phyloP scores from a whole-genome alignment of 129 eudicot species.

The Gnaphalium uliginosum region DNA sequence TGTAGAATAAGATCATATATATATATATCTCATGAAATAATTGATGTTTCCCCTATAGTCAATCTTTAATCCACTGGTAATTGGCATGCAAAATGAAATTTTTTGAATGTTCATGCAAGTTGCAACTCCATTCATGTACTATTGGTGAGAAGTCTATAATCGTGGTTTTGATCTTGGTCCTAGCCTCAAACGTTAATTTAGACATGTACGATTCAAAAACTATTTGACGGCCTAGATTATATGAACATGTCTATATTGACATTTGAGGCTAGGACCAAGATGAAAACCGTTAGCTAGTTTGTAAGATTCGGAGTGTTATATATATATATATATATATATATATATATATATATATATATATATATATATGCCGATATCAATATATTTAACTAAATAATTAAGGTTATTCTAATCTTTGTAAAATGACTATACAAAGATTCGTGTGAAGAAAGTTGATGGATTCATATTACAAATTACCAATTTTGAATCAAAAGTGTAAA shows the following conservation, averaged over 20 bases:
- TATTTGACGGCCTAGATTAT: too few species aligned
- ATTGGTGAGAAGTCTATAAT: too few species aligned
- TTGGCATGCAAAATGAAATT: neutral
- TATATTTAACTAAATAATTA: neutral
- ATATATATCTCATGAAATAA: neutral
- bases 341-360: too few species aligned
- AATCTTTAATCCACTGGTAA: neutral
- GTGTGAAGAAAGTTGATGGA: neutral
- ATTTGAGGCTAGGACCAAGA: neutral
- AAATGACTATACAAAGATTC: neutral
- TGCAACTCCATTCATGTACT: neutral
- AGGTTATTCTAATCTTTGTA: neutral
- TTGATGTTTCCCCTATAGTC: neutral
- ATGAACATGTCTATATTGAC: too few species aligned
- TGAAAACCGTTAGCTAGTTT: too few species aligned
- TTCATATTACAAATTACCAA: slow-evolving; percentile 1
- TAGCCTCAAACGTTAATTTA: too few species aligned
- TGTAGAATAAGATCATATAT: neutral
- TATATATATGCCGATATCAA: neutral
- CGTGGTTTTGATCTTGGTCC: too few species aligned
- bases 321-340: too few species aligned
- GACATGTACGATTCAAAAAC: neutral
- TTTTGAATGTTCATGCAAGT: neutral
- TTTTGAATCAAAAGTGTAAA: neutral
- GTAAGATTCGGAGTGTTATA: neutral